Percentiles rank a stretch among this genome's conserved stretches.
Conservation (phyloP, 78 protist genomes). For the Dictyostelium citrinum region DNA sequence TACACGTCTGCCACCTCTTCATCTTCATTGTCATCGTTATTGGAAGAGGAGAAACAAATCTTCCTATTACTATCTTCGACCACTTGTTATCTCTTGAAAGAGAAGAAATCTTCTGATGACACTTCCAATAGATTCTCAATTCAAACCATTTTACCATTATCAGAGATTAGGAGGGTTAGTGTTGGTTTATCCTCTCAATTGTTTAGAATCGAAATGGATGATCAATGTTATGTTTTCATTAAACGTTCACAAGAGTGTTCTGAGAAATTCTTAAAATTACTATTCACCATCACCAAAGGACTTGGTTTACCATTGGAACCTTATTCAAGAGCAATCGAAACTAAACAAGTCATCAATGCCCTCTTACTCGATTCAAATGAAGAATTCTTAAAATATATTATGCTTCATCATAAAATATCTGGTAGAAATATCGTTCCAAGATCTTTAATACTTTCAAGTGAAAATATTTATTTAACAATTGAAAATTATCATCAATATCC, state of each 20-base stretch:
- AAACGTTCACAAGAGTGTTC: slow-evolving; percentile 54
- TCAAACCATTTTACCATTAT: background rate
- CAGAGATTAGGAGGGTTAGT: background rate
- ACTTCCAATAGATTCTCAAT: background rate
- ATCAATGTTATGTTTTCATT: slow-evolving; percentile 31
- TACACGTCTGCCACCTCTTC: background rate
- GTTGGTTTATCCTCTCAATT: slow-evolving; percentile 20
- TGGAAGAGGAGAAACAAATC: slow-evolving; percentile 34
- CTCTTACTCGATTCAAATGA: background rate
- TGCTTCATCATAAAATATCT: slow-evolving; percentile 39
- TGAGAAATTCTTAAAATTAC: background rate
- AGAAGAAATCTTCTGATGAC: background rate
- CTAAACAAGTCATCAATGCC: background rate
- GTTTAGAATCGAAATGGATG: slow-evolving; percentile 59
- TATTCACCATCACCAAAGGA: background rate
- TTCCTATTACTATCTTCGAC: slow-evolving; percentile 29
- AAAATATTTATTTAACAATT: background rate
- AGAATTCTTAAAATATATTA: slow-evolving; percentile 28
- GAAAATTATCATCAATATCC: slow-evolving; percentile 64
- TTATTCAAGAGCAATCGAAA: background rate
- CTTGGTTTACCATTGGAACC: slow-evolving; percentile 2
- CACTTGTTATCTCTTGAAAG: background rate
- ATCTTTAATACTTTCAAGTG: slow-evolving; percentile 24
- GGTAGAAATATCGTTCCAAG: slow-evolving; percentile 31
- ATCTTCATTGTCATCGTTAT: background rate